Evolutionary conservation across 23 red algal species (phyloP).

Genomic region (Chondrus crispus): DNA sequence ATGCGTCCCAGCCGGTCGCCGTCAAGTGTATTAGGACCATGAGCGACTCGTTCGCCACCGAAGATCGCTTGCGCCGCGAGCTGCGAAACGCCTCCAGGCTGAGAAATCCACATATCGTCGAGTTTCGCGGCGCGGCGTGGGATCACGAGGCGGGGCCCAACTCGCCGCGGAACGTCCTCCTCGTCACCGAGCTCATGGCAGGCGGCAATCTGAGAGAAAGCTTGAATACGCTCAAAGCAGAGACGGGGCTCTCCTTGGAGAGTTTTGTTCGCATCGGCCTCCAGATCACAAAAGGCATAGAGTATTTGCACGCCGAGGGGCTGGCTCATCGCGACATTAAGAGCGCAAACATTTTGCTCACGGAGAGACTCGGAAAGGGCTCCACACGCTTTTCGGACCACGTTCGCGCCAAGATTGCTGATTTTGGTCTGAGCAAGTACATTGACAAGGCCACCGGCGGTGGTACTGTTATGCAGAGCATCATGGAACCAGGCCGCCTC

Average conservation of each 20-base stretch:
- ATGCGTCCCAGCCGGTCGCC: conserved; percentile 28
- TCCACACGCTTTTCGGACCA: background rate
- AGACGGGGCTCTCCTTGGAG: background rate
- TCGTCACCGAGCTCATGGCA: conserved; percentile 76
- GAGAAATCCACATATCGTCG: conserved; percentile 38
- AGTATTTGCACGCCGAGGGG: conserved; percentile 62
- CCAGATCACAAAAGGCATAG: conserved; percentile 52
- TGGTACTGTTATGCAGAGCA: conserved; percentile 59
- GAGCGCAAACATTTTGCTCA: conserved; percentile 75
- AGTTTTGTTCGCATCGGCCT: conserved; percentile 61
- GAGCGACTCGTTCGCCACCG: conserved; percentile 44
- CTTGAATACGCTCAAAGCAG: conserved; percentile 5
- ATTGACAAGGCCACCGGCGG: conserved; percentile 69
- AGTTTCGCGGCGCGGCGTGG: conserved; percentile 62
- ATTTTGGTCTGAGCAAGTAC: conserved; percentile 69
- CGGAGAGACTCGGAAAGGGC: conserved; percentile 2
- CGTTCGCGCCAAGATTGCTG: conserved; percentile 71
- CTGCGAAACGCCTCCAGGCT: conserved; percentile 48
- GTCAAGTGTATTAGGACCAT: conserved; percentile 61
- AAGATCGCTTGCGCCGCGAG: conserved; percentile 63
- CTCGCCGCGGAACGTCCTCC: conserved; percentile 43
- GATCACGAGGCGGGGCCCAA: conserved; percentile 48
- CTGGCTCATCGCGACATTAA: conserved; percentile 83
- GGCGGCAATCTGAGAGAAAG: conserved; percentile 75
- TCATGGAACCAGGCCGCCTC: conserved; percentile 56